Base-by-base conservation (phyloP, 108 stramenopile genomes). In the Fistulifera pelliculosa region DNA sequence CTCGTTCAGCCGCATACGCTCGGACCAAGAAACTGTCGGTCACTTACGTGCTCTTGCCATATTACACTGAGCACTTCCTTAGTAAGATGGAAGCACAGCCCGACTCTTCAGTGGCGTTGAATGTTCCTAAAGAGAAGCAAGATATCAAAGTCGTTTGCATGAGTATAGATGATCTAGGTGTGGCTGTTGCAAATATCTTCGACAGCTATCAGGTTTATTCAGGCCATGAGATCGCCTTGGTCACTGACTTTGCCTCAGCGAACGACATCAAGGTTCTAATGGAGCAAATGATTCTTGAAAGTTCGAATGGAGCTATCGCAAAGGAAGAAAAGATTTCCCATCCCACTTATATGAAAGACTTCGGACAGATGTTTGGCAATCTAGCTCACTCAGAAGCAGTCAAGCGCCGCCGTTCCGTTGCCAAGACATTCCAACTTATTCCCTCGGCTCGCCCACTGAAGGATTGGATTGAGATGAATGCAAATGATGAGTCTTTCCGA, bases 81-180 rank as follows among this genome's bases (percentile, higher is more conserved):
- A 49, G 48, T 19, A 54, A 59, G 27, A 47, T 75, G 16, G 58
- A 57, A 17, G 28, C 41, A 6, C 60, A 61, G n/a, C 47, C 44
- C 13, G 67, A 58, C 12, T 35, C 21, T 16, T 52, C 43, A 18
- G 23, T 42, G 3, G 44, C 65, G 1, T 22, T 69, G 53, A 61
- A 49, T 31, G 31, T 65, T 24, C 69, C 66, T 1, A 13, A 42
- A 0, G 31, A 35, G 6, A 41, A 59, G 15, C 27, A 71, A 26
- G 71, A 66, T 15, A 43, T 35, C 12, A 68, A 58, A 18, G 64
- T 75, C 25, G 60, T 74, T 27, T 74, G 64, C 40, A 69, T 81
- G 60, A 73, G 75, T 60, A 59, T 81, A 7, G 75, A 81, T 43
- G 80, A 76, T n/a, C 52, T 81, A 0, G 80, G 80, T 8, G 61